These are phyloP conservation scores for Lantana camara DNA, from an alignment of 257 asterid species.

Conservation along the genomic window DNA sequence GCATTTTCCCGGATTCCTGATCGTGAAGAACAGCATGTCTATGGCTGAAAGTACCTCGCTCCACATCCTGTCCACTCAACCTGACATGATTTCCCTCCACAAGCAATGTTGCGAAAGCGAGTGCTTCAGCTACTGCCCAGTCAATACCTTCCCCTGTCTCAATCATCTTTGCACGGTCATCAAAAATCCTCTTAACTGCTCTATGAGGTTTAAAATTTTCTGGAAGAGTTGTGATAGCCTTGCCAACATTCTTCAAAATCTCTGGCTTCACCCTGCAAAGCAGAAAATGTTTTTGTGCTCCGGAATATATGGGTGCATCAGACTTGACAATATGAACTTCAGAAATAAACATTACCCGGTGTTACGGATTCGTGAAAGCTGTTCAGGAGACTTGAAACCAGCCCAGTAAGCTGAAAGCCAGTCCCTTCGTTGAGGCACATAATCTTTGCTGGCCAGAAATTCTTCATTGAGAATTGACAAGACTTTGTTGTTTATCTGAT, in stretches of 20 bases:
- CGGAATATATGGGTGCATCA: constrained; percentile 11
- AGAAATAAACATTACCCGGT: constrained; percentile 64
- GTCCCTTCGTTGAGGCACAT: constrained; percentile 84
- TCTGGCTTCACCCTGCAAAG: constrained; percentile 83
- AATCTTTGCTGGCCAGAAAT: constrained; percentile 91
- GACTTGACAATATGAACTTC: constrained; percentile 3
- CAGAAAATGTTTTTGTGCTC: constrained; percentile 14
- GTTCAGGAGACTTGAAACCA: constrained; percentile 94
- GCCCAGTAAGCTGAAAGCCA: constrained; percentile 98
- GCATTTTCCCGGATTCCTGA: constrained; percentile 81
- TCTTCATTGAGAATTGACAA: constrained; percentile 83
- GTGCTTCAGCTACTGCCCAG: constrained; percentile 98
- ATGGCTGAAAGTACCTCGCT: constrained; percentile 98
- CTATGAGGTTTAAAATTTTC: constrained; percentile 80
- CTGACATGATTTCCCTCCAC: constrained; percentile 98
- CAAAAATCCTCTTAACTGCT: constrained; percentile 80
- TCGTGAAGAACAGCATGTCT: constrained; percentile 92
- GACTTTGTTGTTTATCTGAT: constrained; percentile 71
- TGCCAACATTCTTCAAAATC: constrained; percentile 89
- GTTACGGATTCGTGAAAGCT: constrained; percentile 86
- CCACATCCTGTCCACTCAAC: constrained; percentile 98
- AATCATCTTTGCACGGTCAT: constrained; percentile 92
- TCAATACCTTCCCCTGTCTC: constrained; percentile 95
- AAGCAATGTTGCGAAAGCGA: constrained; percentile 94
- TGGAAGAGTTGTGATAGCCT: constrained; percentile 82